Evolutionary conservation across 1,139 yeast species (phyloP).

Genomic region (Geotrichum australiense): DNA sequence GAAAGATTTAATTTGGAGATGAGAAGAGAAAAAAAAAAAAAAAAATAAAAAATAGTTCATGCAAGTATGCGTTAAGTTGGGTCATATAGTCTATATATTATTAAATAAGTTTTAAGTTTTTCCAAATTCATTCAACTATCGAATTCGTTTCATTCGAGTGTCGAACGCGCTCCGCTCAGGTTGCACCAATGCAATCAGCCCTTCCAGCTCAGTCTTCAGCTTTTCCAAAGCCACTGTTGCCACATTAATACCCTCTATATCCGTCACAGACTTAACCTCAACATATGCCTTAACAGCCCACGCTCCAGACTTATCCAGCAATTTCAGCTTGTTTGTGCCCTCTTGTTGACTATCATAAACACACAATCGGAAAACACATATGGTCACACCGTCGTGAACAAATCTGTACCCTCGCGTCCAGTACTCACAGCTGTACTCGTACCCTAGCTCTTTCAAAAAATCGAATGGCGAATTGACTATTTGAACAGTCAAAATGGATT

Average conservation of each 20-base stretch:
- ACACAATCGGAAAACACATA: slow-evolving; percentile 46
- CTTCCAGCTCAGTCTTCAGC: slow-evolving; percentile 58
- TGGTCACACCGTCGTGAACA: slow-evolving; percentile 50
- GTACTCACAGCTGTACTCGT: slow-evolving; percentile 56
- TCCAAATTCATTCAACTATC: slow-evolving; percentile 5
- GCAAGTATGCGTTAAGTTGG: not conserved
- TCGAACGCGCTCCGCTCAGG: slow-evolving; percentile 83
- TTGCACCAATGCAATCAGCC: slow-evolving; percentile 57
- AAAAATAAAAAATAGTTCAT: not conserved
- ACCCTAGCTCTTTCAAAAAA: slow-evolving; percentile 64
- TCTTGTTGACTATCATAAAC: slow-evolving; percentile 1
- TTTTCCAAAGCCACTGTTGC: slow-evolving; percentile 58
- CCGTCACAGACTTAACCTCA: slow-evolving; percentile 66
- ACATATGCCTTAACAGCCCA: slow-evolving; percentile 62
- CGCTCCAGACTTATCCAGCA: slow-evolving; percentile 50
- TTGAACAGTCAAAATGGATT: slow-evolving; percentile 63
- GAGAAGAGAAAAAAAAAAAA: not conserved
- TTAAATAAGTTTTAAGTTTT: not conserved
- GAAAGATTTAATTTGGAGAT: not conserved
- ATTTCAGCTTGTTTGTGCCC: slow-evolving; percentile 12
- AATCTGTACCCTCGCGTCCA: slow-evolving; percentile 62
- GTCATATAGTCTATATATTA: not conserved
- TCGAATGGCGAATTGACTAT: slow-evolving; percentile 35
- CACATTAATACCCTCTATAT: slow-evolving; percentile 60
- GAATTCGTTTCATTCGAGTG: slow-evolving; percentile 43